A percentile compares a stretch with the other conserved stretches of the same genome.
These are phyloP conservation scores for Pythium guiyangense DNA, from an alignment of 352 stramenopile genomes.

Conservation along the genomic window DNA sequence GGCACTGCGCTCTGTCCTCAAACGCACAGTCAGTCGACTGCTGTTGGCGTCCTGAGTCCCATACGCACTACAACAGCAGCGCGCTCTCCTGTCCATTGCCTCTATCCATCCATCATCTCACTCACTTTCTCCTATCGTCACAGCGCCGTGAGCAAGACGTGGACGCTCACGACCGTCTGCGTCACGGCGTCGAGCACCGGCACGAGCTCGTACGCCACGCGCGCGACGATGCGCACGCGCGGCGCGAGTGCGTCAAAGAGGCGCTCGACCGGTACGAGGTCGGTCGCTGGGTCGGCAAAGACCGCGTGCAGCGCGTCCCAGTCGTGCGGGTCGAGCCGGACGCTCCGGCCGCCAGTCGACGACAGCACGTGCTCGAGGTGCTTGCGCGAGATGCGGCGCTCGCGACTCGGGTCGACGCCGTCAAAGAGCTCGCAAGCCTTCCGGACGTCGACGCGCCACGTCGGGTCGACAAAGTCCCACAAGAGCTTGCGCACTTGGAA, in stretches of 20 bases:
- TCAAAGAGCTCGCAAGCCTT: slow-evolving; percentile 26
- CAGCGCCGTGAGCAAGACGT: slow-evolving; percentile 35
- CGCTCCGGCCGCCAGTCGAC: slow-evolving; percentile 17
- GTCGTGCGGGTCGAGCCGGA: slow-evolving; percentile 29
- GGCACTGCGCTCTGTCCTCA: no score
- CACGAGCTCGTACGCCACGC: slow-evolving; percentile 47
- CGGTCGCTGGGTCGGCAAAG: slow-evolving; percentile 34
- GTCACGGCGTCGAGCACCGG: slow-evolving; percentile 51
- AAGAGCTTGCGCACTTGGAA: slow-evolving; percentile 40
- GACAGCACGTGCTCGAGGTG: slow-evolving; percentile 41
- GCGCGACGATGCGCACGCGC: slow-evolving; percentile 23
- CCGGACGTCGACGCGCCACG: slow-evolving; percentile 41
- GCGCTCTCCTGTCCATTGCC: no score
- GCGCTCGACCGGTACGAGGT: slow-evolving; percentile 32
- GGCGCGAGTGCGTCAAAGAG: slow-evolving; percentile 33
- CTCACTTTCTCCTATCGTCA: neutral
- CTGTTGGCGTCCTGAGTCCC: no score
- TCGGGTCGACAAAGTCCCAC: slow-evolving; percentile 42
- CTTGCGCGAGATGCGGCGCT: slow-evolving; percentile 22
- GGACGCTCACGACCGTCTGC: slow-evolving; percentile 46
- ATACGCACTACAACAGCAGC: no score
- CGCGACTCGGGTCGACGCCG: slow-evolving; percentile 16
- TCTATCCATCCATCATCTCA: no score
- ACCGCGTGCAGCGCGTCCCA: slow-evolving; percentile 41
- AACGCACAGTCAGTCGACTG: no score